Evolutionary conservation across 352 stramenopile genomes (phyloP).

Genomic region (Phytopythium ostracodes): DNA sequence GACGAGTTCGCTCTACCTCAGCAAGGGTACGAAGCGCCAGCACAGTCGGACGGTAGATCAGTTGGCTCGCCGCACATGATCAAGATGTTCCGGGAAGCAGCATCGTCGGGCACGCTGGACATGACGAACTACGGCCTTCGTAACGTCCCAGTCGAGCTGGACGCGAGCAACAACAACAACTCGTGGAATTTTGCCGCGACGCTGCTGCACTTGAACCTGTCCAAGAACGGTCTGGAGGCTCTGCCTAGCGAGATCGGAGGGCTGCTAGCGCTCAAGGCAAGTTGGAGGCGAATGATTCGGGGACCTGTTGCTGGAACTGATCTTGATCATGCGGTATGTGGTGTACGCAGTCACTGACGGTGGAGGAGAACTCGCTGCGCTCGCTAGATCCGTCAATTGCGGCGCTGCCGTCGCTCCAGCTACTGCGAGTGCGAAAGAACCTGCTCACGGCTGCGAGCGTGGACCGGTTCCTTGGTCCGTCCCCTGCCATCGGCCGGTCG

Average conservation of each 20-base stretch:
- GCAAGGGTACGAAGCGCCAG: background rate
- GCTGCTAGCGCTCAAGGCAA: constrained; percentile 43
- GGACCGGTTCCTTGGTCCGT: constrained; percentile 30
- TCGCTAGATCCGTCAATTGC: constrained; percentile 38
- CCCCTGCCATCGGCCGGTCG: constrained; percentile 12
- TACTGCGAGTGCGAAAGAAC: constrained; percentile 75
- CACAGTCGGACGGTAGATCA: background rate
- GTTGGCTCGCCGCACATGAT: constrained; percentile 6
- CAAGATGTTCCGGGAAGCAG: constrained; percentile 52
- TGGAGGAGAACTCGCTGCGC: constrained; percentile 63
- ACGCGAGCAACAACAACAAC: constrained; percentile 5
- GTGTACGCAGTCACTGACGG: constrained; percentile 41
- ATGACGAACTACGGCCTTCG: constrained; percentile 31
- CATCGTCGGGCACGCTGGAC: constrained; percentile 48
- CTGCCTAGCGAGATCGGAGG: constrained; percentile 45
- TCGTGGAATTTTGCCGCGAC: constrained; percentile 41
- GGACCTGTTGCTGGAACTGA: too few relatives aligned
- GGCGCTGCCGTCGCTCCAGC: constrained; percentile 40
- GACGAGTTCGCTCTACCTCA: constrained; percentile 44
- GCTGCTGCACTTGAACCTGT: constrained; percentile 61
- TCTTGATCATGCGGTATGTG: too few relatives aligned
- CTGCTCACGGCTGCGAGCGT: constrained; percentile 44
- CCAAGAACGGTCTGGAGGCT: constrained; percentile 49
- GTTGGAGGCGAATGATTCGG: too few relatives aligned
- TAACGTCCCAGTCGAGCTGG: constrained; percentile 25